These are phyloP conservation scores for Blepharisma japonicum DNA, from an alignment of 73 alveolate species.

Conservation along the genomic window DNA sequence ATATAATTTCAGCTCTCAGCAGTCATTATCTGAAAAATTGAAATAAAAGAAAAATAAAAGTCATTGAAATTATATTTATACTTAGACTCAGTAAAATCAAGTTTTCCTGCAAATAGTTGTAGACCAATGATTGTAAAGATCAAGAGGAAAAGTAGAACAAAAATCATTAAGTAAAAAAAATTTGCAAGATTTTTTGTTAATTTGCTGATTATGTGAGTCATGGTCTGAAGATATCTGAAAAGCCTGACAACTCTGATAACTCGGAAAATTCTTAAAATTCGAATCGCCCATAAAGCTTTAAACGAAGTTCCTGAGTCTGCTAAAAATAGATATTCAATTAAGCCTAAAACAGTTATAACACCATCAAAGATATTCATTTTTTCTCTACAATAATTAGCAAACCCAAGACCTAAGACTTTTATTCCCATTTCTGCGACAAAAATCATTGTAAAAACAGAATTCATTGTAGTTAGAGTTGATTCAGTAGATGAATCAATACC, in stretches of 20 bases:
- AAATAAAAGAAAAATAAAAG: constrained; percentile 52
- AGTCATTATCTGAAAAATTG: constrained; percentile 46
- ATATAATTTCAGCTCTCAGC: constrained; percentile 65
- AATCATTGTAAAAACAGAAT: constrained; percentile 34
- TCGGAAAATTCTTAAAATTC: constrained; percentile 67
- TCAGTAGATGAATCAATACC: constrained; percentile 47
- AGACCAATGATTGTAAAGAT: neutral
- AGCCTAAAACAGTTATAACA: constrained; percentile 32
- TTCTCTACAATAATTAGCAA: constrained; percentile 59
- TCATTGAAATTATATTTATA: constrained; percentile 59
- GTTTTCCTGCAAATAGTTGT: constrained; percentile 43
- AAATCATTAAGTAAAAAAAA: constrained; percentile 57
- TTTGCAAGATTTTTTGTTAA: constrained; percentile 44
- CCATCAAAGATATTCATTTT: constrained; percentile 68
- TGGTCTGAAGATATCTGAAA: constrained; percentile 46
- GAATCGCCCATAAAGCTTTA: constrained; percentile 59
- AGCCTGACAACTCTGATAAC: constrained; percentile 38
- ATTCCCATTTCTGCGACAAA: constrained; percentile 63
- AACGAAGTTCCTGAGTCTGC: constrained; percentile 39
- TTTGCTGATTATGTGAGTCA: constrained; percentile 67
- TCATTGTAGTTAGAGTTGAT: constrained; percentile 34
- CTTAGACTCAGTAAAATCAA: constrained; percentile 38
- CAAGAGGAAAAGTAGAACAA: constrained; percentile 41
- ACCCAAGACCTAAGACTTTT: constrained; percentile 62
- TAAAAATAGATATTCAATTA: constrained; percentile 43